Evolutionary conservation across 768 basidiomycete species (phyloP).

Genomic region (Amanita exitialis): DNA sequence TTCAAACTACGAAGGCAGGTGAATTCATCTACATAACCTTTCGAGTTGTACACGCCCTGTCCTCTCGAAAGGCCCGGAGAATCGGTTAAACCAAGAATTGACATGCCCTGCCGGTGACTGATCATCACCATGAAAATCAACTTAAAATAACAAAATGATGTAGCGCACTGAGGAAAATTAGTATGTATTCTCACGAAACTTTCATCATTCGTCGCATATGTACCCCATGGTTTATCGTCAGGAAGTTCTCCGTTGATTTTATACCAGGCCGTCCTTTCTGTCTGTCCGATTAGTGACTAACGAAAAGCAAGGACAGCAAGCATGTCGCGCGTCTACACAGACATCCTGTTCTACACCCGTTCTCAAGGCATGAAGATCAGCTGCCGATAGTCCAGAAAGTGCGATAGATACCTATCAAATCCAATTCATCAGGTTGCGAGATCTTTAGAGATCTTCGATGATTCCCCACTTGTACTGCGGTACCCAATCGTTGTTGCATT

Average conservation of each 20-base stretch:
- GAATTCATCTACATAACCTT: too few relatives aligned
- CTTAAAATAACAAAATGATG: neutral
- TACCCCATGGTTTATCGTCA: too few relatives aligned
- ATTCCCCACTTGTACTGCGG: constrained; percentile 37
- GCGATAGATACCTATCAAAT: constrained; percentile 32
- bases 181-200: constrained; percentile 48
- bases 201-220: constrained; percentile 40
- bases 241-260: constrained; percentile 33
- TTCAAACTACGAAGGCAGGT: too few relatives aligned
- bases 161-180: constrained; percentile 52
- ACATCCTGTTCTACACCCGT: constrained; percentile 38
- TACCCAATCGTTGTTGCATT: constrained; percentile 34
- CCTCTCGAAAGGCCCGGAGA: too few relatives aligned
- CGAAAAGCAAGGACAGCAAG: constrained; percentile 45
- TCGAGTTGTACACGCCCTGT: too few relatives aligned
- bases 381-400: constrained; percentile 41
- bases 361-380: constrained; percentile 32
- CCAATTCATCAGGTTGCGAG: neutral
- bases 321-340: constrained; percentile 51
- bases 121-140: neutral
- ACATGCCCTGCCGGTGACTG: too few relatives aligned
- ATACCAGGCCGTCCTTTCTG: constrained; percentile 45
- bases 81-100: too few relatives aligned
- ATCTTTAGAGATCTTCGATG: too few relatives aligned
- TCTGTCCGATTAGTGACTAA: constrained; percentile 10